Evolutionary conservation across 2,329 filamentous ascomycete genomes (phyloP), one percentile per base, ranked within the genome.

Genomic region (Clonostachys sp.): DNA sequence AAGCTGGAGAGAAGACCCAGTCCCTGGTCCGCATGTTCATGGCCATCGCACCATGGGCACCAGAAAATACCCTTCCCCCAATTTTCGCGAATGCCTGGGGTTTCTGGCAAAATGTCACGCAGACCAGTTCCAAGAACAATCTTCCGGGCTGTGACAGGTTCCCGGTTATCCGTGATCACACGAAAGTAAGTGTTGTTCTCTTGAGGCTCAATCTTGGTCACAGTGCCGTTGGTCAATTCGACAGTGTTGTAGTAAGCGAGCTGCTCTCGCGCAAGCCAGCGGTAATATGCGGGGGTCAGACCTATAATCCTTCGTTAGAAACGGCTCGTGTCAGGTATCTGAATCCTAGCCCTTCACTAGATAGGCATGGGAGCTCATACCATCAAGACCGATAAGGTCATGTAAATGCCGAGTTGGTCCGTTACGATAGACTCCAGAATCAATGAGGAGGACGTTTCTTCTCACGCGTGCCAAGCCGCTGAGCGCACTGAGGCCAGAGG

Each of bases 21-120:
- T 1, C 71, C 49, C 51, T 83, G 79, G 55, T 83, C 78, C 0
- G 73, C 75, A 57, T 84, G 79, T 61, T 84, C 81, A 52, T 76
- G 70, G 12, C 81, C 81, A 55, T 84, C 81, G 51, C 81, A 84
- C 81, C 81, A 84, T 0, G 80, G 79, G 47, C 81, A 84, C 78
- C 80, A 84, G 63, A 66, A 84, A 45, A 84, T 74, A 6, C 81
- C 81, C 49, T 76, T 70, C 44, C 78, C 80, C 72, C 77, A 84
- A 55, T 72, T 75, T 47, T 81, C 74, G 8, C 53, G 34, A 0
- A 84, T 46, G 1, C 81, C 81, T 0, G 80, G 79, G 0, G 78
- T 83, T 1, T 49, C 18, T 1, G 81, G 79, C 3, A 84, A 61
- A 20, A 79, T 57, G 54, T 84, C 80, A 7, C 61, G 63, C 17